Conservation (phyloP, 2,329 filamentous ascomycete species). For the Lasiodiplodia hormozganensis region DNA sequence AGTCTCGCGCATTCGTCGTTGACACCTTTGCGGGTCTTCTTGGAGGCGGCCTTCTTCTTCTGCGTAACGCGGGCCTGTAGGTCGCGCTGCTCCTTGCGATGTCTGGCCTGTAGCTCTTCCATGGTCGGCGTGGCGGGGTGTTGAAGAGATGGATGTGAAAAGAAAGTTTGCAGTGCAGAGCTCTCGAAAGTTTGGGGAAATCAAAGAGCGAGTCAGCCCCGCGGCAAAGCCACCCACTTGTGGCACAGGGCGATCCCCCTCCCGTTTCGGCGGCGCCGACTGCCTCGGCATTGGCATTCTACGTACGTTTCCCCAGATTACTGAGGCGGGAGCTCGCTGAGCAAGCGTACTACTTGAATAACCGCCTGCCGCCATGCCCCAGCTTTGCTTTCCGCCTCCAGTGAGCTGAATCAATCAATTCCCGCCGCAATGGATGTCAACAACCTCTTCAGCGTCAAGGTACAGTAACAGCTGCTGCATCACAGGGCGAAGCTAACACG, state of each 20-base stretch:
- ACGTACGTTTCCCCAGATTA: constrained; percentile 26
- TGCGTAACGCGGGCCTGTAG: constrained; percentile 84
- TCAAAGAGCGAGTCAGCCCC: background rate
- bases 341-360: constrained; percentile 5
- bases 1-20: constrained; percentile 69
- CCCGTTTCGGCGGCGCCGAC: constrained; percentile 13
- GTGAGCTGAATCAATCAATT: background rate
- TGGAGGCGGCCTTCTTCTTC: constrained; percentile 97
- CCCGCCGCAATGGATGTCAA: constrained; percentile 44
- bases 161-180: background rate
- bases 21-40: constrained; percentile 69
- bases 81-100: constrained; percentile 88
- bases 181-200: background rate
- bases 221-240: background rate
- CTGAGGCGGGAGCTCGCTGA: background rate
- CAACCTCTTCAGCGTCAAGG: constrained; percentile 47
- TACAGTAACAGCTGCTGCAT: constrained; percentile 23
- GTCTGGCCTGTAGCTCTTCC: constrained; percentile 78
- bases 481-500: background rate
- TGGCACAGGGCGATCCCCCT: background rate
- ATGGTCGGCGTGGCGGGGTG: constrained; percentile 50
- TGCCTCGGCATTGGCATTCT: constrained; percentile 19
- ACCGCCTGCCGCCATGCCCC: constrained; percentile 6
- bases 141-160: background rate
- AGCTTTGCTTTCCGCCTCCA: background rate